A percentile compares a stretch with the other conserved stretches of the same genome.
These are phyloP conservation scores for Globisporangium heterothallicum DNA, from an alignment of 352 stramenopile genomes.

Conservation along the genomic window DNA sequence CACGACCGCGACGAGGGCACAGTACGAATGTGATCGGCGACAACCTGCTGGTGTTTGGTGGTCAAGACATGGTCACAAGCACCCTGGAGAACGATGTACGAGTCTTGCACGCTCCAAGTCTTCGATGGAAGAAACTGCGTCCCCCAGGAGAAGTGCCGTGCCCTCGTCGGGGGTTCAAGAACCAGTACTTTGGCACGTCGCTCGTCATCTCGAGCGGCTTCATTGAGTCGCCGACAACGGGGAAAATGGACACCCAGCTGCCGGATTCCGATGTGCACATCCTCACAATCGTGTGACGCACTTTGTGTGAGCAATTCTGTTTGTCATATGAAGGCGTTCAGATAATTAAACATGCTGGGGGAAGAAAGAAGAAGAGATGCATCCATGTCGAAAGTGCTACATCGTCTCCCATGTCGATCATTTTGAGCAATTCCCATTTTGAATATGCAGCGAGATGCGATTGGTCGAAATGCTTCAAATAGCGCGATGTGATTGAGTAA, in stretches of 20 bases:
- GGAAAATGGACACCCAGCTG: constrained; percentile 49
- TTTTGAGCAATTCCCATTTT: neutral
- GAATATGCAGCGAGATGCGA: neutral
- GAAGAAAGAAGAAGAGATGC: too few species aligned
- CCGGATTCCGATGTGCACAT: constrained; percentile 60
- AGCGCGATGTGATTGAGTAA: too few species aligned
- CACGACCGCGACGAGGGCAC: constrained; percentile 47
- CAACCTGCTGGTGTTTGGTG: constrained; percentile 58
- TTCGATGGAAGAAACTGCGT: constrained; percentile 29
- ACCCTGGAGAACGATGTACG: constrained; percentile 46
- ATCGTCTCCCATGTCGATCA: too few species aligned
- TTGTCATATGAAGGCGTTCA: neutral
- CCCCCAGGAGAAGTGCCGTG: constrained; percentile 36
- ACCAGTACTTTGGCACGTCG: constrained; percentile 70
- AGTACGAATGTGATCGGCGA: constrained; percentile 50
- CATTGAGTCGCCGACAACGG: constrained; percentile 27
- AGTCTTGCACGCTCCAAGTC: constrained; percentile 28
- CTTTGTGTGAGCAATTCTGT: neutral
- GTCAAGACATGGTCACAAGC: constrained; percentile 41
- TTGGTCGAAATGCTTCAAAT: neutral
- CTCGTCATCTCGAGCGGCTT: constrained; percentile 75
- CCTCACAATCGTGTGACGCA: constrained; percentile 13
- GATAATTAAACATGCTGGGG: too few species aligned
- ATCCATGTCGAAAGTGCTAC: too few species aligned
- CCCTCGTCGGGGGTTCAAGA: constrained; percentile 71